These are phyloP conservation scores for Irpex sp. DNA, from an alignment of 1,284 basidiomycete genomes.

Conservation along the genomic window DNA sequence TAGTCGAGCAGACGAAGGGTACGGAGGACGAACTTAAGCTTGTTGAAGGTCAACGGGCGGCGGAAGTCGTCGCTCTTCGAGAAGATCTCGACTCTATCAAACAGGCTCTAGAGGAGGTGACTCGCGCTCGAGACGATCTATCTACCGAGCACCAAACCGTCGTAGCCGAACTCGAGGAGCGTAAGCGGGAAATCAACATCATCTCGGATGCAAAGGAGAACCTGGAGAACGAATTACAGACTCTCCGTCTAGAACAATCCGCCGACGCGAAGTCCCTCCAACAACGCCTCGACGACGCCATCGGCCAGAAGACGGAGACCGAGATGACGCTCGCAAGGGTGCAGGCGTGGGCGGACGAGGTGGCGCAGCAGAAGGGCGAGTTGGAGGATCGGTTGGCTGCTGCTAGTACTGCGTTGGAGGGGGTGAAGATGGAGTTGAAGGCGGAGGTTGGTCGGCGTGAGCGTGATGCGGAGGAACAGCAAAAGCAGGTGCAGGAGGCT, in stretches of 20 bases:
- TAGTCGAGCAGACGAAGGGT: constrained; percentile 14
- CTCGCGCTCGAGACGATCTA: constrained; percentile 3
- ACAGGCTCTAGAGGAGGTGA: constrained; percentile 8
- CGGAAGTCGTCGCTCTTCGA: constrained; percentile 4
- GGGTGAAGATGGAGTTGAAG: constrained; percentile 29
- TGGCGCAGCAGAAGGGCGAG: constrained; percentile 21
- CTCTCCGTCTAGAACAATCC: constrained; percentile 10
- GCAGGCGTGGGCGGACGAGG: constrained; percentile 14
- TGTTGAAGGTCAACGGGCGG: constrained; percentile 11
- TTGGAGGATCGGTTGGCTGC: constrained; percentile 19
- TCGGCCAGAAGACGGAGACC: constrained; percentile 15
- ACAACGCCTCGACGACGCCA: constrained; percentile 15
- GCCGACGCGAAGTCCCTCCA: constrained; percentile 19
- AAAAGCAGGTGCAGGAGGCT: constrained; percentile 18
- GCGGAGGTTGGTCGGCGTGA: constrained; percentile 28
- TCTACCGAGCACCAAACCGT: constrained; percentile 4
- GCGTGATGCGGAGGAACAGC: constrained; percentile 20
- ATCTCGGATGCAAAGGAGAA: constrained; percentile 7
- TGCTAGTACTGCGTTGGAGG: constrained; percentile 20
- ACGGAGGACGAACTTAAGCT: constrained; percentile 17
- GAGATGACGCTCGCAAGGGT: constrained; percentile 20
- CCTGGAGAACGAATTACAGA: constrained; percentile 10
- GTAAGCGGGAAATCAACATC: neutral
- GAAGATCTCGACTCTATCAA: constrained; percentile 3
- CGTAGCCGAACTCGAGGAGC: constrained; percentile 10